Base-by-base conservation (phyloP, 768 basidiomycete genomes). In the Termitomyces titanicus region DNA sequence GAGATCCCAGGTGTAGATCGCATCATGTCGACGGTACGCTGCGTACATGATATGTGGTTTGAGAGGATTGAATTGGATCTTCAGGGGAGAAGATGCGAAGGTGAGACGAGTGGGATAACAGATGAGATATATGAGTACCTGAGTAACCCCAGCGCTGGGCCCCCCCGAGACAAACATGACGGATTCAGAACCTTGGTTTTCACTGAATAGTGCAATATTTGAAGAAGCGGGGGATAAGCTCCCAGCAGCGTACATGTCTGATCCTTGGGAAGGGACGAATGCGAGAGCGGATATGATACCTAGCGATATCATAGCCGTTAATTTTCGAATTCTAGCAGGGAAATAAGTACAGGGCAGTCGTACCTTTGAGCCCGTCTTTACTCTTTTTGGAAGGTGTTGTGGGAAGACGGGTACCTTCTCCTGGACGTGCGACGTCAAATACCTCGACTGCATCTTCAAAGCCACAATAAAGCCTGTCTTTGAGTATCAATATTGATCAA, bases 281-380 rank as follows among this genome's bases (percentile, higher is more conserved):
- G 90, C 83, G 5, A 98, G 71, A 0, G 92, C 73, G 4, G 94
- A 94, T 40, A 98, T 79, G 56, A 98, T 92, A 1, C 95, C 94
- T 93, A 52, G 29, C 5, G 8, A 29, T 13, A 38, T 37, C n/a
- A n/a, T n/a, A n/a, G n/a, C n/a, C n/a, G n/a, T n/a, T n/a, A n/a
- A 9, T 47, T 6, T 3, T 45, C 25, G 18, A 51, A 47, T 20
- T 58, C 11, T 27, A 13, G 33, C 40, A 10, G n/a, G n/a, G 7
- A 29, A 8, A 34, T 53, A 54, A 29, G 29, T 51, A 31, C n/a
- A 10, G 46, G 34, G 44, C 3, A 5, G 13, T 29, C 57, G 34
- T 57, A 88, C 94, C 95, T 79, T 94, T 96, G 43, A 97, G 76
- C 0, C 94, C 95, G 49, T 90, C 85, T 61, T 84, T 86, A 56